Base-by-base conservation (phyloP, 768 basidiomycete species). In the Boletus reticuloceps region DNA sequence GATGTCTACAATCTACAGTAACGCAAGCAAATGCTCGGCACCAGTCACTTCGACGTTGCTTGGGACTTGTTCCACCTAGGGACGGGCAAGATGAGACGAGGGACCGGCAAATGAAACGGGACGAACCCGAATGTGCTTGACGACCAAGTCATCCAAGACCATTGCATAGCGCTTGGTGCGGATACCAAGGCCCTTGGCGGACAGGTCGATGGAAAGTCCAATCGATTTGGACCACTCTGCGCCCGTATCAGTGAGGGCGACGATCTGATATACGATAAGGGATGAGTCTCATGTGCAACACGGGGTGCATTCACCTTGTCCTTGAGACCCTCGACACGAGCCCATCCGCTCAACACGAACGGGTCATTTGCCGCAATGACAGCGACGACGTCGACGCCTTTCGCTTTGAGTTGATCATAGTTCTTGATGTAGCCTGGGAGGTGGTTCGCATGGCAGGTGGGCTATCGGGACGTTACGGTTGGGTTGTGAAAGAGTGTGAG, bases 101-200 rank as follows among this genome's bases (percentile, higher is more conserved):
- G 5, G 20, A 34, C 2, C 0, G 3, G 13, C 9, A 17, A 43
- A 47, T 37, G 4, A 2, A 22, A 60, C 10, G 61, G 40, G 29
- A 72, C 79, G 48, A 59, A 83, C 87, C 65, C 71, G 80, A 51
- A 91, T 62, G 62, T 86, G 85, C 57, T 80, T 82, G 62, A 93
- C 82, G 57, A 84, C 80, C 50, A 89, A 78, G 65, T 89, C 78
- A 44, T 93, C 86, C 61, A 89, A 62, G 62, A 89, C 72, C 53
- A 89, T 59, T 29, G 83, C 86, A 57, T 82, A 89, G 46, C 86
- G 81, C 25, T 69, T 69, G 34, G 85, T 85, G 49, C 87, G 84
- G 41, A 75, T 62, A 20, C 86, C 86, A 38, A 88, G 63, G 7
- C 82, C 84, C 4, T 68, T 32, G 20, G 55, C 71, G 22, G 76